phyloP scores from a whole-genome alignment of 129 eudicot genomes.

The Flaveria ramosissima region DNA sequence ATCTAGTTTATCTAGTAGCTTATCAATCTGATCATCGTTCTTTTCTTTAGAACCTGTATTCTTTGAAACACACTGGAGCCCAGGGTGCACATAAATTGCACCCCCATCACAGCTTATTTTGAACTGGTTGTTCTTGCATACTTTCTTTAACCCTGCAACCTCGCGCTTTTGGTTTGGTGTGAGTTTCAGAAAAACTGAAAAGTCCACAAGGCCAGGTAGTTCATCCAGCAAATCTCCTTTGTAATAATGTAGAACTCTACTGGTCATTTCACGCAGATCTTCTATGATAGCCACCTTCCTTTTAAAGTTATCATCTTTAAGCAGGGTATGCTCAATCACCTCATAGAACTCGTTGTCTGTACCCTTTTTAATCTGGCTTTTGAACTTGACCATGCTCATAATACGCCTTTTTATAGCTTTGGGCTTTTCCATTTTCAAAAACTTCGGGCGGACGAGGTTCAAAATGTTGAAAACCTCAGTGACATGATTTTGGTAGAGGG shows the following conservation, averaged over 20 bases:
- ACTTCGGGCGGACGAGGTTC: slow-evolving; percentile 80
- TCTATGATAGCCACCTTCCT: slow-evolving; percentile 66
- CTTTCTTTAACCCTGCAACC: slow-evolving; percentile 45
- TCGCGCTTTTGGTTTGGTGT: slow-evolving; percentile 52
- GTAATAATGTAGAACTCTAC: slow-evolving; percentile 72
- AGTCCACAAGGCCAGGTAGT: slow-evolving; percentile 83
- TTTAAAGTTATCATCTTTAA: slow-evolving; percentile 55
- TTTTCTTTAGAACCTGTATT: slow-evolving; percentile 38
- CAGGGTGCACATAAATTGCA: slow-evolving; percentile 76
- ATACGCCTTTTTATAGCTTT: slow-evolving; percentile 62
- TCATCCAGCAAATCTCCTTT: slow-evolving; percentile 86
- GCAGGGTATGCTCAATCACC: slow-evolving; percentile 60
- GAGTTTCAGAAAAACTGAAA: slow-evolving; percentile 64
- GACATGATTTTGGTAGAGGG: slow-evolving; percentile 86
- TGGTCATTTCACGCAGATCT: slow-evolving; percentile 77
- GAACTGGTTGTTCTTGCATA: slow-evolving; percentile 37
- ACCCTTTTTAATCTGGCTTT: slow-evolving; percentile 38
- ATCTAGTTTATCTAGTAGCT: slow-evolving; percentile 48
- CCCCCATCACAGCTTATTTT: slow-evolving; percentile 59
- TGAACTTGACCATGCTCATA: slow-evolving; percentile 59
- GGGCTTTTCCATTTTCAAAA: slow-evolving; percentile 56
- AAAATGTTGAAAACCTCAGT: slow-evolving; percentile 74
- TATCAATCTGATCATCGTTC: slow-evolving; percentile 53
- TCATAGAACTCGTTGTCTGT: slow-evolving; percentile 67
- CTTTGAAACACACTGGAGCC: slow-evolving; percentile 44